A percentile compares a stretch with the other conserved stretches of the same genome.
Conservation (phyloP, 495 filamentous ascomycete species). For the Penicillium cinerascens region DNA sequence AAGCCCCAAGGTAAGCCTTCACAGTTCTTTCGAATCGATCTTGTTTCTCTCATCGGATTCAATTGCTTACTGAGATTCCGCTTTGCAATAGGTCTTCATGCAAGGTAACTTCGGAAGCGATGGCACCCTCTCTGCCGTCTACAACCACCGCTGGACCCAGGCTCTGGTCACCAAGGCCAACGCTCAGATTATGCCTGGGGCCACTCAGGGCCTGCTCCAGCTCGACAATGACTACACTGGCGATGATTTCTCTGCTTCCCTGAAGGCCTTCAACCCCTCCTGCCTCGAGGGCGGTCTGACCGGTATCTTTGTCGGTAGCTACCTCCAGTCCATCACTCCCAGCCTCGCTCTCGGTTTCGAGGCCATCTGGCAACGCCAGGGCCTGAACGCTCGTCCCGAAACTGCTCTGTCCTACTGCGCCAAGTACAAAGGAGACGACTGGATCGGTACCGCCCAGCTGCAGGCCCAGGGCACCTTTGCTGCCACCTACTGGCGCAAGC, state of each 20-base stretch:
- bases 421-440: constrained; percentile 83
- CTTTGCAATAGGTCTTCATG: constrained; percentile 71
- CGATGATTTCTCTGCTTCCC: constrained; percentile 81
- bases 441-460: constrained; percentile 84
- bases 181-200: constrained; percentile 69
- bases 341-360: constrained; percentile 85
- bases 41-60: background rate
- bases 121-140: constrained; percentile 72
- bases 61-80: constrained; percentile 1
- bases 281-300: constrained; percentile 85
- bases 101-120: constrained; percentile 95
- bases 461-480: constrained; percentile 80
- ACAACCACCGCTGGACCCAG: constrained; percentile 83
- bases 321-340: constrained; percentile 89
- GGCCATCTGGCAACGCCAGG: constrained; percentile 85
- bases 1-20: constrained; percentile 70
- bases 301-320: constrained; percentile 91
- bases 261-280: constrained; percentile 94
- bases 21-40: background rate
- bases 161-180: constrained; percentile 78
- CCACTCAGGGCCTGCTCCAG: constrained; percentile 69
- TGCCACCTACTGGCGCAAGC: constrained; percentile 89
- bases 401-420: constrained; percentile 82
- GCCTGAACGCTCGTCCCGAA: constrained; percentile 74
- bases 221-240: constrained; percentile 94